These are phyloP conservation scores for Elongisporangium senticosum DNA, from an alignment of 352 stramenopile species.

Conservation along the genomic window DNA sequence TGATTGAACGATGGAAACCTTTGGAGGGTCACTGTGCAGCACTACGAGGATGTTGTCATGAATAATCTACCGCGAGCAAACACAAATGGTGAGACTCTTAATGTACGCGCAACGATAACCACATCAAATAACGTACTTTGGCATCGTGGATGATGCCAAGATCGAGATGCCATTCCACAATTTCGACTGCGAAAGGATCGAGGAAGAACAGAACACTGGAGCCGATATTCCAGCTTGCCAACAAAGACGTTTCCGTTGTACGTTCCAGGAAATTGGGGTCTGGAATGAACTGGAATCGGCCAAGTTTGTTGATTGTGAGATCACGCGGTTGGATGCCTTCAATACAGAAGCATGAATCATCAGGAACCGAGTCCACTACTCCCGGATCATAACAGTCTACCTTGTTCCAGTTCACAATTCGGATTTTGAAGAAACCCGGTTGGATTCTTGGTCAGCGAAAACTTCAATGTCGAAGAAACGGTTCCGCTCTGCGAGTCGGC, in stretches of 20 bases:
- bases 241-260: background rate
- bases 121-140: constrained; percentile 34
- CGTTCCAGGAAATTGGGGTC: constrained; percentile 40
- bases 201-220: constrained; percentile 81
- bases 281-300: constrained; percentile 64
- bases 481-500: constrained; percentile 68
- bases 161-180: constrained; percentile 86
- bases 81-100: background rate
- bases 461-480: constrained; percentile 82
- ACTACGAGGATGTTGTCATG: constrained; percentile 63
- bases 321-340: constrained; percentile 56
- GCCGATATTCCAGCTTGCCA: constrained; percentile 80
- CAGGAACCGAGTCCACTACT: background rate
- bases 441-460: constrained; percentile 66
- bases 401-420: constrained; percentile 50
- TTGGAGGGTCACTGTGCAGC: constrained; percentile 66
- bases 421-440: constrained; percentile 51
- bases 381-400: constrained; percentile 14
- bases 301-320: constrained; percentile 77
- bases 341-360: constrained; percentile 1
- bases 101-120: background rate
- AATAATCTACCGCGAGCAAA: constrained; percentile 35
- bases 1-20: constrained; percentile 68
- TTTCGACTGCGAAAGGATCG: constrained; percentile 75
- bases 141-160: constrained; percentile 81